Evolutionary conservation across 305 asterid genomes (phyloP).

Genomic region (Petunia hybrid): DNA sequence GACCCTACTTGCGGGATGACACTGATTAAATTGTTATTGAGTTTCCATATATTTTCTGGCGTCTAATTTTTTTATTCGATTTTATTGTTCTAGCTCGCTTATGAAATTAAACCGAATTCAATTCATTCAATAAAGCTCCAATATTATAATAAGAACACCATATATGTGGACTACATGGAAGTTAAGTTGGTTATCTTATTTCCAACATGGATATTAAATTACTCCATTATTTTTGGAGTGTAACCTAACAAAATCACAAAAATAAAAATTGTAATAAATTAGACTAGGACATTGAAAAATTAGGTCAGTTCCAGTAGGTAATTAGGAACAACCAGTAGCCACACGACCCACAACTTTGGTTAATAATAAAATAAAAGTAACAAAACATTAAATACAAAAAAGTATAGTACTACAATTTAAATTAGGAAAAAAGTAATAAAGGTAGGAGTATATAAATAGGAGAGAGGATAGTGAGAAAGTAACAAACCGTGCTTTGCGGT

Average conservation of each 20-base stretch:
- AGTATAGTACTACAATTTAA: too few species aligned
- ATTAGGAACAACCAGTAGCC: slow-evolving; percentile 41
- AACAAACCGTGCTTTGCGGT: slow-evolving; percentile 40
- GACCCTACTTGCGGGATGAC: too few species aligned
- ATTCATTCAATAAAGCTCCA: background rate
- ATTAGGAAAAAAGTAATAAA: too few species aligned
- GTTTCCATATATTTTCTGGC: too few species aligned
- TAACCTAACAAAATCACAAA: background rate
- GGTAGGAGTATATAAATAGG: slow-evolving; percentile 35
- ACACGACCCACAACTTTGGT: slow-evolving; percentile 34
- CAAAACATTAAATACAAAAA: background rate
- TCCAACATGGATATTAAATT: background rate
- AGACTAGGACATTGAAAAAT: background rate
- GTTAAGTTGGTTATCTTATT: background rate
- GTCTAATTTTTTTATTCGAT: too few species aligned
- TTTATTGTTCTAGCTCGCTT: too few species aligned
- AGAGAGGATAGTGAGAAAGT: slow-evolving; percentile 42
- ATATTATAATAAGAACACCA: too few species aligned
- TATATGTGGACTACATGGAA: background rate
- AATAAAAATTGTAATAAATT: background rate
- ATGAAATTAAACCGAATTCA: too few species aligned
- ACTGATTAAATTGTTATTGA: too few species aligned
- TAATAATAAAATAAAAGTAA: background rate
- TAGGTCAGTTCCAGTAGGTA: slow-evolving; percentile 43
- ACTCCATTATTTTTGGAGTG: background rate